Evolutionary conservation across 192 early-diverging fungal genomes (phyloP).

Genomic region (Podila clonocystis): DNA sequence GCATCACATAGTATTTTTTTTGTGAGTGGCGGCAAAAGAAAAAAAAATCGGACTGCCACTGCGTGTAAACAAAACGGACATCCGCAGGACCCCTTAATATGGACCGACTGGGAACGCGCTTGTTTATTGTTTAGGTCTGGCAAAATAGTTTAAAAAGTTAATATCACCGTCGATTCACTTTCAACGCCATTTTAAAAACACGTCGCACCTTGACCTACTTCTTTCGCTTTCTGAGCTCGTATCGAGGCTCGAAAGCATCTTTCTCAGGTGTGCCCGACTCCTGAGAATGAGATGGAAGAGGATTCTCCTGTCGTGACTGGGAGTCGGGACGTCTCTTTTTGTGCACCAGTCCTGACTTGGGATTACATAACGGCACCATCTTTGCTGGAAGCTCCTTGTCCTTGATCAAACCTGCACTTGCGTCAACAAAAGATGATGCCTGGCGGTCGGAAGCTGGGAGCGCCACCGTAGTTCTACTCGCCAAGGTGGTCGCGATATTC

Average conservation of each 20-base stretch:
- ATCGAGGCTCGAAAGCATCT: background rate
- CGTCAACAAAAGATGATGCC: background rate
- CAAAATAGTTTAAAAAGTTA: no score
- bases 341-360: background rate
- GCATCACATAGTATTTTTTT: no score
- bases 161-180: background rate
- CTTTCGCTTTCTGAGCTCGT: constrained; percentile 1
- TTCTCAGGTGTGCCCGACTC: background rate
- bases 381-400: background rate
- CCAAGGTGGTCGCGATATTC: no score
- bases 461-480: no score
- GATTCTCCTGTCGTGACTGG: no score
- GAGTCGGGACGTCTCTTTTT: background rate
- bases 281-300: background rate
- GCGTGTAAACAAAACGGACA: no score
- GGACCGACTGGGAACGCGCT: no score
- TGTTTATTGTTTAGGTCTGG: no score
- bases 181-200: background rate
- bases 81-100: no score
- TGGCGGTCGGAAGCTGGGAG: background rate
- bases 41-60: no score
- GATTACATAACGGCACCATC: background rate
- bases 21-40: no score
- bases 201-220: no score
- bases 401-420: background rate